phyloP scores from a whole-genome alignment of 441 rosid genomes.

The Adansonia madagascariensis region DNA sequence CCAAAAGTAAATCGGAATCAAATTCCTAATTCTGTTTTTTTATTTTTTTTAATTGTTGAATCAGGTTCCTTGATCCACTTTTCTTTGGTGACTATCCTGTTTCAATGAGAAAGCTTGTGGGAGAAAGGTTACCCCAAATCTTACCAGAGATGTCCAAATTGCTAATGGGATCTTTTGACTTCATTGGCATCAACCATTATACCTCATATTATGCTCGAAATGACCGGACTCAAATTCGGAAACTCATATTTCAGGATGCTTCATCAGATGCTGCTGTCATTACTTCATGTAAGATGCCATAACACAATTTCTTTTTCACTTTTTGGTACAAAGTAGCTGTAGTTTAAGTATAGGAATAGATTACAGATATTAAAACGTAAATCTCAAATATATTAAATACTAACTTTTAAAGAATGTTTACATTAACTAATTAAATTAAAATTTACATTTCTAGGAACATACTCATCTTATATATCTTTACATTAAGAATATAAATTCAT shows the following conservation, averaged over 20 bases:
- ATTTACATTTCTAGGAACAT: not conserved
- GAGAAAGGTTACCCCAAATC: slow-evolving; percentile 57
- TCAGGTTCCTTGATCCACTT: slow-evolving; percentile 74
- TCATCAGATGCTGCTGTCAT: slow-evolving; percentile 81
- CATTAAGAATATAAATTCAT: not conserved
- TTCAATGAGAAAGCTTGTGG: slow-evolving; percentile 60
- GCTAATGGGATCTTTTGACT: slow-evolving; percentile 52
- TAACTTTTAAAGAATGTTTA: not conserved
- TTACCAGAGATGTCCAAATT: slow-evolving; percentile 44
- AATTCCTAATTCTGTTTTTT: slow-evolving; percentile 66
- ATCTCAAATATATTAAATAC: too few relatives aligned
- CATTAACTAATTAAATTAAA: too few relatives aligned
- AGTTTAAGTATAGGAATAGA: not conserved
- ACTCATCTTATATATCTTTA: not conserved
- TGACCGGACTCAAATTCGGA: slow-evolving; percentile 64
- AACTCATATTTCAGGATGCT: slow-evolving; percentile 81
- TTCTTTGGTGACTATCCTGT: slow-evolving; percentile 63
- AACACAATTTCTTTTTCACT: not conserved
- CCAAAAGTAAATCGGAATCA: slow-evolving; percentile 30
- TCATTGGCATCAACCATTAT: slow-evolving; percentile 68
- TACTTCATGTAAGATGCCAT: slow-evolving; percentile 59
- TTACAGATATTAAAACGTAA: not conserved
- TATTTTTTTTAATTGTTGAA: slow-evolving; percentile 26
- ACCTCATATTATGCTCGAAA: slow-evolving; percentile 60
- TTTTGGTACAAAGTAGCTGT: too few relatives aligned